phyloP scores from a whole-genome alignment of 768 basidiomycete species.

The Collybiopsis luxurians region DNA sequence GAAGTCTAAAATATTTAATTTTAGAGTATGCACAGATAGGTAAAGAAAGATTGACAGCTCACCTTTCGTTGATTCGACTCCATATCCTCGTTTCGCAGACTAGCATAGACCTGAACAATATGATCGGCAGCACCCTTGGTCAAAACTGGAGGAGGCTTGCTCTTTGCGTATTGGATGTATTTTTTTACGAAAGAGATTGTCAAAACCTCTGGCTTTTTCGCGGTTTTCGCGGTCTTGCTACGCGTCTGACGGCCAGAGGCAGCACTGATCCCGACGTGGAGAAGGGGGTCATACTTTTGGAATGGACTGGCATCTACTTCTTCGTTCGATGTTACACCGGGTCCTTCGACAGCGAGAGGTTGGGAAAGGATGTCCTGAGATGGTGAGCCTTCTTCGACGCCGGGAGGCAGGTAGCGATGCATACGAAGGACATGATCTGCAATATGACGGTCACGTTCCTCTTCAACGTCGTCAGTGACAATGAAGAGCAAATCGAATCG shows the following conservation, averaged over 20 bases:
- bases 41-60: conserved; percentile 13
- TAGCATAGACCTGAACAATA: conserved; percentile 91
- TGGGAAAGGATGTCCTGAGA: conserved; percentile 85
- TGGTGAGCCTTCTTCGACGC: conserved; percentile 95
- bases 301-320: conserved; percentile 79
- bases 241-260: conserved; percentile 49
- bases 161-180: conserved; percentile 97
- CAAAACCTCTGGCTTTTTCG: conserved; percentile 79
- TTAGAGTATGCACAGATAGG: not conserved
- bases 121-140: conserved; percentile 93
- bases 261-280: conserved; percentile 78
- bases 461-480: conserved; percentile 97
- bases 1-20: conserved; percentile 64
- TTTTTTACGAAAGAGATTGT: conserved; percentile 96
- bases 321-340: conserved; percentile 46
- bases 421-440: conserved; percentile 97
- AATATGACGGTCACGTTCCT: conserved; percentile 88
- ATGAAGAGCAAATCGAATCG: conserved; percentile 99
- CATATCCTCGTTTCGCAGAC: conserved; percentile 86
- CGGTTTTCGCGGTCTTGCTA: conserved; percentile 40
- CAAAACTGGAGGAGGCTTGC: conserved; percentile 76
- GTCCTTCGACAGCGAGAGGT: conserved; percentile 84
- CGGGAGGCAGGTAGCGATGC: conserved; percentile 95
- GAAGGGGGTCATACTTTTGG: conserved; percentile 94
- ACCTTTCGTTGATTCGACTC: conserved; percentile 90